phyloP scores from a whole-genome alignment of 2,329 filamentous ascomycete genomes.

The Fusarium virguliforme region DNA sequence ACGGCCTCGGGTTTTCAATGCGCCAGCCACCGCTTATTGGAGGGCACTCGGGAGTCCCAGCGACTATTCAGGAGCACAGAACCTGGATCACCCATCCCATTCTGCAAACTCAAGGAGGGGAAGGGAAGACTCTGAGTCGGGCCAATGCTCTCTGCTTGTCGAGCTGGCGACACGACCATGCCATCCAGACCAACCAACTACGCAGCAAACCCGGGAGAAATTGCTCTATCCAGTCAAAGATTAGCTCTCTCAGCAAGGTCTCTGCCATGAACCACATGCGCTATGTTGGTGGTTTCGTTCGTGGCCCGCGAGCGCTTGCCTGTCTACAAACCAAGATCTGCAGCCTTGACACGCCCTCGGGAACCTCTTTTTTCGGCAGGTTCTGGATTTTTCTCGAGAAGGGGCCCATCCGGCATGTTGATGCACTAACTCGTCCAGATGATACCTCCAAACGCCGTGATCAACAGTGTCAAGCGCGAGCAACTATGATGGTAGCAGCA shows the following conservation, averaged over 20 bases:
- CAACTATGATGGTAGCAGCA: not conserved
- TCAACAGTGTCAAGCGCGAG: not conserved
- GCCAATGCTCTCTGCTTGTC: not conserved
- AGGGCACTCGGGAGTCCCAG: slow-evolving; percentile 27
- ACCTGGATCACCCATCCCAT: slow-evolving; percentile 20
- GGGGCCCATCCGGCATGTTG: not conserved
- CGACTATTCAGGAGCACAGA: slow-evolving; percentile 29
- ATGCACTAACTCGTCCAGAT: slow-evolving; percentile 6
- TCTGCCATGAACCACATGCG: not conserved
- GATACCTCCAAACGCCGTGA: slow-evolving; percentile 6
- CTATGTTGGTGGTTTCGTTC: not conserved
- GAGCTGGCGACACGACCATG: slow-evolving; percentile 7
- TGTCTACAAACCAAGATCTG: not conserved
- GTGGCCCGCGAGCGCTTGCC: not conserved
- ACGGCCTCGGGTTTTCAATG: slow-evolving; percentile 46
- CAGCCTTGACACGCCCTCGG: not conserved
- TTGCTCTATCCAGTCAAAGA: slow-evolving; percentile 20
- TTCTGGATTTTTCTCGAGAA: slow-evolving; percentile 18
- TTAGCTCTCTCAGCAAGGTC: slow-evolving; percentile 1
- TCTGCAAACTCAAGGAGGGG: not conserved
- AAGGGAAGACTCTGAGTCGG: not conserved
- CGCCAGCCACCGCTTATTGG: slow-evolving; percentile 24
- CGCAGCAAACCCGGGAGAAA: slow-evolving; percentile 24
- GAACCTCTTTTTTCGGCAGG: not conserved
- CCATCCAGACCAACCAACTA: slow-evolving; percentile 12